Evolutionary conservation across 1,284 basidiomycete genomes (phyloP).

Genomic region (Nidula niveotomentosa): DNA sequence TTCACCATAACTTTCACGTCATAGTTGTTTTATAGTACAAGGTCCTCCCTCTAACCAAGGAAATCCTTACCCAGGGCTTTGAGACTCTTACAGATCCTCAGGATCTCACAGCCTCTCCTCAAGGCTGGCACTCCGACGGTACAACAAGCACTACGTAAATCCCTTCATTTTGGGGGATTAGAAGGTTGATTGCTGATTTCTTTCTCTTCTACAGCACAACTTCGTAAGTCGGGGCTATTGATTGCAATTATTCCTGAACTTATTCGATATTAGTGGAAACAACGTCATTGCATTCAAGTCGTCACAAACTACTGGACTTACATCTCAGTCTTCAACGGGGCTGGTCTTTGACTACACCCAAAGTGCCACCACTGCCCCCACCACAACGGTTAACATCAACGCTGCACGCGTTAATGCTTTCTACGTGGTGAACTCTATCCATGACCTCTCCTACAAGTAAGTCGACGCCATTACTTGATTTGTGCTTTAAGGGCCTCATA

Average conservation of each 20-base stretch:
- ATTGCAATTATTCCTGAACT: too few relatives aligned
- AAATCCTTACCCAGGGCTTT: conserved; percentile 37
- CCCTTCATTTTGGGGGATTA: conserved; percentile 3
- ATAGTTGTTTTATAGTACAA: conserved; percentile 29
- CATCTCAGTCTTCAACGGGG: conserved; percentile 27
- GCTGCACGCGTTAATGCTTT: conserved; percentile 47
- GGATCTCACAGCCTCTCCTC: conserved; percentile 39
- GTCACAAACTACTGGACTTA: conserved; percentile 15
- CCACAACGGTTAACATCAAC: conserved; percentile 31
- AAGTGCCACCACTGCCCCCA: conserved; percentile 24
- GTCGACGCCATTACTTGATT: conserved; percentile 1
- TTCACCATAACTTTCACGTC: neutral
- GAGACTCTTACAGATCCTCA: conserved; percentile 40
- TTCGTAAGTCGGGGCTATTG: too few relatives aligned
- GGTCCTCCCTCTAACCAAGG: conserved; percentile 41
- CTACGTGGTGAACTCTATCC: conserved; percentile 45
- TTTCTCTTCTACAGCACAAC: too few relatives aligned
- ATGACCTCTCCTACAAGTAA: conserved; percentile 43
- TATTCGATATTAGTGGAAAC: conserved; percentile 19
- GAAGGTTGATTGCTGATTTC: too few relatives aligned
- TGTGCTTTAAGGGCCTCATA: too few relatives aligned
- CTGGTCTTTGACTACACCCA: conserved; percentile 37
- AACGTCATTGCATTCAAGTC: conserved; percentile 35
- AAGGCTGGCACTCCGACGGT: conserved; percentile 44
- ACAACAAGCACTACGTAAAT: conserved; percentile 20